These are phyloP conservation scores for Hondaea fermentalgiana DNA, from an alignment of 108 stramenopile genomes.

Conservation along the genomic window DNA sequence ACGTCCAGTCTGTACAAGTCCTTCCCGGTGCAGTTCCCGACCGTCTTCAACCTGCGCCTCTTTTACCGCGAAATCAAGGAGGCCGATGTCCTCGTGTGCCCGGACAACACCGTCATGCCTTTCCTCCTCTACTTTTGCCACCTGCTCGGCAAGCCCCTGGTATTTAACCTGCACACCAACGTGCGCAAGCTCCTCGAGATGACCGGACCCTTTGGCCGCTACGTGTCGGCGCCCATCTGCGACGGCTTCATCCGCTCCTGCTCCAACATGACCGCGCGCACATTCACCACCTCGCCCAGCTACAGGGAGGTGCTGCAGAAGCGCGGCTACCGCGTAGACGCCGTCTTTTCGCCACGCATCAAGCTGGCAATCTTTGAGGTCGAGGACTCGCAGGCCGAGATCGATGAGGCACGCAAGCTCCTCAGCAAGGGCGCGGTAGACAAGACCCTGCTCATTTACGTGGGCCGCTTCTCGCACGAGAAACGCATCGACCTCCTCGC, in stretches of 20 bases:
- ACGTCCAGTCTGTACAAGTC: neutral
- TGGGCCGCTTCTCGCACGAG: slow-evolving; percentile 12
- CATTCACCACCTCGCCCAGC: neutral
- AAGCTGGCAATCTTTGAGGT: neutral
- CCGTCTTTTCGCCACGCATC: neutral
- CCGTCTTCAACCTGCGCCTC: neutral
- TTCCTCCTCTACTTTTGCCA: slow-evolving; percentile 3
- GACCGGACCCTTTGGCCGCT: slow-evolving; percentile 2
- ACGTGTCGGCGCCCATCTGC: slow-evolving; percentile 16
- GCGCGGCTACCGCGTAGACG: slow-evolving; percentile 17
- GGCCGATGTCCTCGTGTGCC: slow-evolving; percentile 14
- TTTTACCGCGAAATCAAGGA: neutral
- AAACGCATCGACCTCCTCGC: slow-evolving; percentile 11
- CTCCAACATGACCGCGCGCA: slow-evolving; percentile 6
- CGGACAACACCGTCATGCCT: slow-evolving; percentile 10
- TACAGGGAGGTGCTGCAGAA: neutral
- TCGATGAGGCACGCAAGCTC: neutral
- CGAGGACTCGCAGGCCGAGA: neutral
- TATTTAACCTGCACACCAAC: slow-evolving; percentile 13
- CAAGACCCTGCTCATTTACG: neutral
- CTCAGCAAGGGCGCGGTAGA: neutral
- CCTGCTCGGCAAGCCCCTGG: neutral
- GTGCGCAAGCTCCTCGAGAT: slow-evolving; percentile 14
- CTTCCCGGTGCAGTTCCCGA: slow-evolving; percentile 4
- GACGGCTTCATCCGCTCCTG: slow-evolving; percentile 2